Evolutionary conservation across 805 yeast species (phyloP).

Genomic region (Wickerhamiella nectarea): DNA sequence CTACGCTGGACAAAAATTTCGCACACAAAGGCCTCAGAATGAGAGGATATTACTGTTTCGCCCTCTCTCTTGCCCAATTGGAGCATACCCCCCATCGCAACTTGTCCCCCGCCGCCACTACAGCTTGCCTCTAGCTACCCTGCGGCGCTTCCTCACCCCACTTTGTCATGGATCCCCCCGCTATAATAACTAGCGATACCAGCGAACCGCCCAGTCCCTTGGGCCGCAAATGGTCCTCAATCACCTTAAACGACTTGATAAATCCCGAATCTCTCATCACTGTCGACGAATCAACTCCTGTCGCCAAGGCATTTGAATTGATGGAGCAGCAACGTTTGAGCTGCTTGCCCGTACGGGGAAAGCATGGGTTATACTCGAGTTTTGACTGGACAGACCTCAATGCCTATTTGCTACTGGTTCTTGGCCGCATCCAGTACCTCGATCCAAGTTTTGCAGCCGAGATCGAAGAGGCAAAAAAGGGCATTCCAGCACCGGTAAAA

Average conservation of each 20-base stretch:
- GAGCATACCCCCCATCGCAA: too few relatives aligned
- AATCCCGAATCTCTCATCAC: constrained; percentile 65
- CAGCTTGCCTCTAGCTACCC: too few relatives aligned
- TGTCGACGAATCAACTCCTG: constrained; percentile 53
- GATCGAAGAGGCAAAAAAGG: constrained; percentile 57
- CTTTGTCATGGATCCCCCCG: constrained; percentile 8
- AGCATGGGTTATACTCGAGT: constrained; percentile 32
- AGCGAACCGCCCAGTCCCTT: constrained; percentile 4
- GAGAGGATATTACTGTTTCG: too few relatives aligned
- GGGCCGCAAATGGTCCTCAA: constrained; percentile 22
- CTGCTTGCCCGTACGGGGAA: constrained; percentile 54
- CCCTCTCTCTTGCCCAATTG: too few relatives aligned
- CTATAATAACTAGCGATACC: background rate
- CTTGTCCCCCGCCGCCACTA: too few relatives aligned
- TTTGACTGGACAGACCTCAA: constrained; percentile 89
- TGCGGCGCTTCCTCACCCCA: too few relatives aligned
- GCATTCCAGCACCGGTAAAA: constrained; percentile 82
- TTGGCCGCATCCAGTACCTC: constrained; percentile 49
- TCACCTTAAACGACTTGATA: constrained; percentile 57
- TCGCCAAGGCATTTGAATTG: constrained; percentile 78
- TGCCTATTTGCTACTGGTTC: constrained; percentile 68
- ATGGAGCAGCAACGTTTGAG: constrained; percentile 62
- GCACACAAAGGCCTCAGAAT: too few relatives aligned
- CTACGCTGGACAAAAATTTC: too few relatives aligned
- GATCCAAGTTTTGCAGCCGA: constrained; percentile 26